Evolutionary conservation across 2,329 filamentous ascomycete species (phyloP).

Genomic region (Verticillium dahliae): DNA sequence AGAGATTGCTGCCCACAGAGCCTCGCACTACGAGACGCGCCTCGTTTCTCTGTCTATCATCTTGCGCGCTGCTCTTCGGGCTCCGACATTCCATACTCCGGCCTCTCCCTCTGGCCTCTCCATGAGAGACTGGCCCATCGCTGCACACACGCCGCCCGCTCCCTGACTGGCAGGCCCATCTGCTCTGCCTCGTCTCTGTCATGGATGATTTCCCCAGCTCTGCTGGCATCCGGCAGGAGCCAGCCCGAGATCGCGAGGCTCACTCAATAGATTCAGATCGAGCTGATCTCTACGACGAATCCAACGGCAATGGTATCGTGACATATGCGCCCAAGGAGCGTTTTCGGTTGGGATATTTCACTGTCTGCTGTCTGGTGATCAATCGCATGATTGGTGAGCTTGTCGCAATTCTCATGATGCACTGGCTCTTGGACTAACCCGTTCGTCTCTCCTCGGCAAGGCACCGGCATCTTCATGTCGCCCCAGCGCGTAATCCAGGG

Average conservation of each 20-base stretch:
- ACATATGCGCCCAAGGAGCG: constrained; percentile 25
- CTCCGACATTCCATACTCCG: neutral
- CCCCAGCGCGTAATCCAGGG: constrained; percentile 24
- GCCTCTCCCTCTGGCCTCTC: neutral
- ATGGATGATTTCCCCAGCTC: constrained; percentile 22
- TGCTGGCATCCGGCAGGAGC: constrained; percentile 7
- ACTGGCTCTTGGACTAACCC: neutral
- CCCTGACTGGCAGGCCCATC: neutral
- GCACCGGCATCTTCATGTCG: constrained; percentile 29
- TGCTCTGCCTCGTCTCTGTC: neutral
- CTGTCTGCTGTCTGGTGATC: constrained; percentile 26
- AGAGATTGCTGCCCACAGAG: neutral
- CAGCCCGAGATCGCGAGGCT: constrained; percentile 1
- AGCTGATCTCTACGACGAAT: constrained; percentile 5
- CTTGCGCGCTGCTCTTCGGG: neutral
- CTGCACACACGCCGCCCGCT: neutral
- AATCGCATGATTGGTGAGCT: constrained; percentile 29
- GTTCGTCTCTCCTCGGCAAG: constrained; percentile 9
- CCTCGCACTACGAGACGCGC: neutral
- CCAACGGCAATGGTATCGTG: constrained; percentile 16
- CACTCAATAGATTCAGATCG: constrained; percentile 14
- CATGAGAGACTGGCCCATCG: neutral
- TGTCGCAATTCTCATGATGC: neutral
- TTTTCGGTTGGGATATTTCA: constrained; percentile 27
- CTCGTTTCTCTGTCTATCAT: neutral